Percentiles rank a stretch among this genome's conserved stretches.
These are phyloP conservation scores for Salisapilia sapeloensis DNA, from an alignment of 352 stramenopile species.

Conservation along the genomic window DNA sequence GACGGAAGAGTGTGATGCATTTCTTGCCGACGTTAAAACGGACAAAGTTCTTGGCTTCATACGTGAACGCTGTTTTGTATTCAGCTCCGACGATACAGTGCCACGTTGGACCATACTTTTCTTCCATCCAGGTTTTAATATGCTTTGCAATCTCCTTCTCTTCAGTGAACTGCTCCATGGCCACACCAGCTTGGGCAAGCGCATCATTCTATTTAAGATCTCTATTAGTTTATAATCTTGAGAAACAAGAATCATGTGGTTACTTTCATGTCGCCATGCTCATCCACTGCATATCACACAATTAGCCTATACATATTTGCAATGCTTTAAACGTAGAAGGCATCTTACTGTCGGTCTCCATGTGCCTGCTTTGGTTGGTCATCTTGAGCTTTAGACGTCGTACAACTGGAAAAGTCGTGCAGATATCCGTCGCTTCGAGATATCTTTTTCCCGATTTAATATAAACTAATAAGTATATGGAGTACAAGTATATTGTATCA, in stretches of 20 bases:
- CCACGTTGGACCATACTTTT: slow-evolving; percentile 31
- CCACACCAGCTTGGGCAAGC: slow-evolving; percentile 35
- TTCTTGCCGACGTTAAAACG: slow-evolving; percentile 75
- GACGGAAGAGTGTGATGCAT: slow-evolving; percentile 67
- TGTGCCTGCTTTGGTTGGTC: slow-evolving; percentile 51
- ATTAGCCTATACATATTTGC: not conserved
- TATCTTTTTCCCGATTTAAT: too few relatives aligned
- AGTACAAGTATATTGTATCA: too few relatives aligned
- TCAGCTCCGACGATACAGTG: slow-evolving; percentile 66
- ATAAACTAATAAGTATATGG: too few relatives aligned
- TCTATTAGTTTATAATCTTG: not conserved
- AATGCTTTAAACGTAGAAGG: not conserved
- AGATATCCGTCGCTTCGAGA: too few relatives aligned
- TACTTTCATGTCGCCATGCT: slow-evolving; percentile 72
- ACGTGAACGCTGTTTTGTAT: slow-evolving; percentile 57
- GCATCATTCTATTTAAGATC: slow-evolving; percentile 28
- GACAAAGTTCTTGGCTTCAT: slow-evolving; percentile 77
- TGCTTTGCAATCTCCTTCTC: slow-evolving; percentile 72
- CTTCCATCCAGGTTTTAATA: slow-evolving; percentile 56
- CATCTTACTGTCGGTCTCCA: slow-evolving; percentile 62
- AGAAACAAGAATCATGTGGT: not conserved
- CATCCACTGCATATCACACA: slow-evolving; percentile 33
- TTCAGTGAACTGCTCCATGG: slow-evolving; percentile 59
- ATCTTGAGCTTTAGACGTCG: too few relatives aligned
- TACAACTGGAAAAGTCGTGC: too few relatives aligned